phyloP scores from a whole-genome alignment of 2,329 filamentous ascomycete genomes.

The Biscogniauxia sp. region DNA sequence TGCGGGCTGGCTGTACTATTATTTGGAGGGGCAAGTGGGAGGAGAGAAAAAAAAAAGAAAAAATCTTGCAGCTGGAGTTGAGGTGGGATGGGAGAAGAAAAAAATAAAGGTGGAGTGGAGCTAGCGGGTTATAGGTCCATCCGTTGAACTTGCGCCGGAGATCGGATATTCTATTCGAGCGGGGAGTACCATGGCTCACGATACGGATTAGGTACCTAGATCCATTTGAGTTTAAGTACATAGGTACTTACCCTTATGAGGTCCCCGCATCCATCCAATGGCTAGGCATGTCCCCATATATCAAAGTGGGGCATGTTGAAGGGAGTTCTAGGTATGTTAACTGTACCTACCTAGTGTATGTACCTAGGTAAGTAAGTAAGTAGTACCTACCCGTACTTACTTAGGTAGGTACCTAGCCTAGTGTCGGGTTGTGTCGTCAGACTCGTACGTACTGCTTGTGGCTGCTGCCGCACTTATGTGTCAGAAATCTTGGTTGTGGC shows the following conservation, averaged over 20 bases:
- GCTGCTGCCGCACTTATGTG: background rate
- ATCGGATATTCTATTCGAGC: constrained; percentile 11
- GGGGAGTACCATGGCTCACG: constrained; percentile 1
- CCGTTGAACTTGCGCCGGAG: constrained; percentile 16
- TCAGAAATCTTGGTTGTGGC: background rate
- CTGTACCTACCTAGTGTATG: too few relatives aligned
- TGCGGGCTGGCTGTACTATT: background rate
- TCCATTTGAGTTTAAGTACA: too few relatives aligned
- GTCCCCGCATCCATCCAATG: too few relatives aligned
- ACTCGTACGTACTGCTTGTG: background rate
- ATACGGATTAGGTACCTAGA: too few relatives aligned
- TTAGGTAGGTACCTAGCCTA: background rate
- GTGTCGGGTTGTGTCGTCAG: background rate
- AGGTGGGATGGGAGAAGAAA: constrained; percentile 23
- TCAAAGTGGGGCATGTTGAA: background rate
- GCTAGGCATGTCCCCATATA: too few relatives aligned
- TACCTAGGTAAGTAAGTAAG: too few relatives aligned
- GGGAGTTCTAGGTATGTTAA: too few relatives aligned
- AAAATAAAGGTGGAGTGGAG: too few relatives aligned
- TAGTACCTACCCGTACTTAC: too few relatives aligned
- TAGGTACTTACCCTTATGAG: too few relatives aligned
- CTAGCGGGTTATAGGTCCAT: too few relatives aligned
- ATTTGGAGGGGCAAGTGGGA: constrained; percentile 19
- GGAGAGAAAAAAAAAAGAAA: constrained; percentile 22
- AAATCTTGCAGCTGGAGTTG: constrained; percentile 21